Evolutionary conservation across 2,329 filamentous ascomycete species (phyloP), one percentile per base, ranked within the genome.

Genomic region (Verticillium zaregamsianum): DNA sequence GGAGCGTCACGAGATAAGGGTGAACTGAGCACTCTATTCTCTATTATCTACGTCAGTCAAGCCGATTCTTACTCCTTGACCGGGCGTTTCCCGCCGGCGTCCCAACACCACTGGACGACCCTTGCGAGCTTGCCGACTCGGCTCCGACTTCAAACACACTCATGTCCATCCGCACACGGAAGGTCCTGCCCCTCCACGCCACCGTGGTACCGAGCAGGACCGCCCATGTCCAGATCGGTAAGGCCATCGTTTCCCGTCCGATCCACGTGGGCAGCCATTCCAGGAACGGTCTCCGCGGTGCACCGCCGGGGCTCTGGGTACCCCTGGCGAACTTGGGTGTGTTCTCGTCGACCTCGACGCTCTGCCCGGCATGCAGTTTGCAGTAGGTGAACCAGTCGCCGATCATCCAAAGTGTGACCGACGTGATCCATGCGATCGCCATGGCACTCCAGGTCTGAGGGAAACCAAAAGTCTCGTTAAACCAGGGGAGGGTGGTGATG

Each of bases 171-270:
- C 89, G 86, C 1, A 98, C 93, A 68, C 85, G 86, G 72, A 98
- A 98, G 32, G 80, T 84, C 69, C 88, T 89, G 0, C 93, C 94
- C 61, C 95, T 82, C 96, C 95, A 99, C 59, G 86, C 86, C 0
- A 99, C 92, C 0, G 88, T 94, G 2, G 90, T 87, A 0, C 95
- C 95, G n/a, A 94, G 89, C 68, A 92, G 86, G 23, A 97, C 91
- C 1, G 95, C 95, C 86, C 90, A 93, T 0, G 86, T 79, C 95
- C 95, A 99, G 63, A 99, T 90, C 0, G 93, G 93, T 55, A 97
- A 79, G 0, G 95, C 93, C 9, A 97, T 80, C 0, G 86, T 66
- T 76, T 99, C 95, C 35, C 95, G 82, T 0, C 90, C 92, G 0
- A 96, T 68, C 95, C 96, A 99, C 0, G 93, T 90, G 6, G 83